phyloP scores from a whole-genome alignment of 768 basidiomycete species.

The Daedalea quercina region DNA sequence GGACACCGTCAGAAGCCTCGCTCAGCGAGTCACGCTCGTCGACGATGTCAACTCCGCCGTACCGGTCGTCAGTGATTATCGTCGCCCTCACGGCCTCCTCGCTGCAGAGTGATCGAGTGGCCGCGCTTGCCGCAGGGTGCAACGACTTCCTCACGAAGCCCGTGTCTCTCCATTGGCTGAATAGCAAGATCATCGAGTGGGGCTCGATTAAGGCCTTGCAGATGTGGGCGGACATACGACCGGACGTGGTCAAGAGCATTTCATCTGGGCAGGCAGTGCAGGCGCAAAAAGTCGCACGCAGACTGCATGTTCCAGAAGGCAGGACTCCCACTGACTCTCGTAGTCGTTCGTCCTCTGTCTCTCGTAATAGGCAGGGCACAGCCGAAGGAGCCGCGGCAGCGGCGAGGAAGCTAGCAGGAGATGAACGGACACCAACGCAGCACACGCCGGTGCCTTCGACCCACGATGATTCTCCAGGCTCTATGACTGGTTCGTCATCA shows the following conservation, averaged over 20 bases:
- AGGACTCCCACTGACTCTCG: slow-evolving; percentile 31
- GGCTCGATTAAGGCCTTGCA: slow-evolving; percentile 93
- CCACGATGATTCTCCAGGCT: neutral
- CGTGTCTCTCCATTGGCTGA: slow-evolving; percentile 90
- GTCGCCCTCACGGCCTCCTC: slow-evolving; percentile 98
- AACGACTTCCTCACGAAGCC: slow-evolving; percentile 99
- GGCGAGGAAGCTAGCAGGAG: slow-evolving; percentile 6
- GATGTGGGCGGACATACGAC: slow-evolving; percentile 84
- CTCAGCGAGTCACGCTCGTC: slow-evolving; percentile 39
- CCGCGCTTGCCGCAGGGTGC: slow-evolving; percentile 96
- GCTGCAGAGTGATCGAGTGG: slow-evolving; percentile 90
- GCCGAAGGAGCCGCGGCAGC: slow-evolving; percentile 10
- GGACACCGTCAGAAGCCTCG: slow-evolving; percentile 51
- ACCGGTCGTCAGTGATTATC: slow-evolving; percentile 93
- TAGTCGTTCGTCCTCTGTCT: slow-evolving; percentile 33
- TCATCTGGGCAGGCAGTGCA: slow-evolving; percentile 40
- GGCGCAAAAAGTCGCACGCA: slow-evolving; percentile 39
- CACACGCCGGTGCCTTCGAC: neutral
- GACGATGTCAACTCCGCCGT: slow-evolving; percentile 43
- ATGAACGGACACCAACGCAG: slow-evolving; percentile 6
- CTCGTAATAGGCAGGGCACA: slow-evolving; percentile 10
- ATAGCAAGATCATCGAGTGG: slow-evolving; percentile 99
- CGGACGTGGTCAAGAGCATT: slow-evolving; percentile 46
- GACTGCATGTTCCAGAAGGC: slow-evolving; percentile 43
- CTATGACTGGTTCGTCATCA: neutral